Conservation (phyloP, 2,329 filamentous ascomycete species). For the Colletotrichum theobromicola region DNA sequence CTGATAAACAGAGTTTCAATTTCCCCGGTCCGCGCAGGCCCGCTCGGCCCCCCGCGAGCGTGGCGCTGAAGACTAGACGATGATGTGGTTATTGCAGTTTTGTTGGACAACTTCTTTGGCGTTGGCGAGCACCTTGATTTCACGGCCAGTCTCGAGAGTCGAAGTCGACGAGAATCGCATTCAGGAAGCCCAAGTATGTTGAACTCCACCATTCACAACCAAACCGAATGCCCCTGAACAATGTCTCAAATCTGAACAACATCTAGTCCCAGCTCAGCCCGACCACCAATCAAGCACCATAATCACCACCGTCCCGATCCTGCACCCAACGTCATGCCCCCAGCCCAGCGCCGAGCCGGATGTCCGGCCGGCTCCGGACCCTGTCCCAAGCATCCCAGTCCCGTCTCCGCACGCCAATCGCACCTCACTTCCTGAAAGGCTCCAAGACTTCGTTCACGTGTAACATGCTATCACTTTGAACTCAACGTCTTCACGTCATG, state of each 20-base stretch:
- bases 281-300: not conserved
- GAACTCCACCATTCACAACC: not conserved
- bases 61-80: not conserved
- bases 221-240: not conserved
- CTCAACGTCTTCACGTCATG: not conserved
- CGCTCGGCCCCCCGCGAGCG: not conserved
- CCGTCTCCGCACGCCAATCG: not conserved
- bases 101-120: too few species aligned
- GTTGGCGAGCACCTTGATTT: too few species aligned
- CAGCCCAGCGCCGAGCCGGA: not conserved
- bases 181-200: not conserved
- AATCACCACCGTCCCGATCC: not conserved
- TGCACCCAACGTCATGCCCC: slow-evolving; percentile 6
- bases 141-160: too few species aligned
- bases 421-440: not conserved
- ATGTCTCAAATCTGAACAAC: not conserved
- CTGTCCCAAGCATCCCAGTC: not conserved
- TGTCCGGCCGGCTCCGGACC: not conserved
- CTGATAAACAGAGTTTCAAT: not conserved
- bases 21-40: not conserved
- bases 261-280: not conserved
- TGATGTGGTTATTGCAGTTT: not conserved
- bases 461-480: not conserved
- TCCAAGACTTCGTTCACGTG: not conserved
- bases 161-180: not conserved